phyloP scores from a whole-genome alignment of 2,329 filamentous ascomycete genomes.

The Venturia pyrina region DNA sequence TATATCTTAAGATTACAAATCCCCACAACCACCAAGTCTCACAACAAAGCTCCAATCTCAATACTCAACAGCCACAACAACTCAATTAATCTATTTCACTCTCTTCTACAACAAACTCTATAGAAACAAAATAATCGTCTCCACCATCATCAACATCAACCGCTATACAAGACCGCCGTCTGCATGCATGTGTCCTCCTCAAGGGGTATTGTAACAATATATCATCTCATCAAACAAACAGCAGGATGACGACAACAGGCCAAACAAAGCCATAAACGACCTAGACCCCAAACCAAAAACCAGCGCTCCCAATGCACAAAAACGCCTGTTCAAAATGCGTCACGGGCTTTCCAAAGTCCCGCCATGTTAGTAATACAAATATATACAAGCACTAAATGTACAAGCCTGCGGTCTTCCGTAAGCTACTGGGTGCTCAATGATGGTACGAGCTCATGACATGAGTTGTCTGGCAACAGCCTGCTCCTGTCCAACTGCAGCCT shows the following conservation, averaged over 20 bases:
- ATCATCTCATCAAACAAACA: neutral
- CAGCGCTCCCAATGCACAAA: neutral
- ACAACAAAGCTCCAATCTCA: too few relatives aligned
- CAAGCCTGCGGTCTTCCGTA: neutral
- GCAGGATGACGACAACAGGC: too few relatives aligned
- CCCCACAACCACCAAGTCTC: too few relatives aligned
- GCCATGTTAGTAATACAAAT: neutral
- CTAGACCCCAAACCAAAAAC: neutral
- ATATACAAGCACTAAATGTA: neutral
- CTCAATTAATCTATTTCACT: too few relatives aligned
- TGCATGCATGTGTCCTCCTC: neutral
- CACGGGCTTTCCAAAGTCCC: neutral
- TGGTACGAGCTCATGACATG: slow-evolving; percentile 20
- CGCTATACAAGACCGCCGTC: too few relatives aligned
- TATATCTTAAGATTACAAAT: too few relatives aligned
- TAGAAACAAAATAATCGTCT: too few relatives aligned
- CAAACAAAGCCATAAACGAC: too few relatives aligned
- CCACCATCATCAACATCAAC: too few relatives aligned
- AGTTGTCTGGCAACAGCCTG: slow-evolving; percentile 47
- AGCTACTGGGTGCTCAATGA: neutral
- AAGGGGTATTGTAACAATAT: neutral
- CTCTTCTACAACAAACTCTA: too few relatives aligned
- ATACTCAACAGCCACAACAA: too few relatives aligned
- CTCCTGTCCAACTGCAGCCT: slow-evolving; percentile 57
- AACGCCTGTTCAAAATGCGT: neutral